phyloP scores from a whole-genome alignment of 768 basidiomycete species.

The Lactarius akahatsu region DNA sequence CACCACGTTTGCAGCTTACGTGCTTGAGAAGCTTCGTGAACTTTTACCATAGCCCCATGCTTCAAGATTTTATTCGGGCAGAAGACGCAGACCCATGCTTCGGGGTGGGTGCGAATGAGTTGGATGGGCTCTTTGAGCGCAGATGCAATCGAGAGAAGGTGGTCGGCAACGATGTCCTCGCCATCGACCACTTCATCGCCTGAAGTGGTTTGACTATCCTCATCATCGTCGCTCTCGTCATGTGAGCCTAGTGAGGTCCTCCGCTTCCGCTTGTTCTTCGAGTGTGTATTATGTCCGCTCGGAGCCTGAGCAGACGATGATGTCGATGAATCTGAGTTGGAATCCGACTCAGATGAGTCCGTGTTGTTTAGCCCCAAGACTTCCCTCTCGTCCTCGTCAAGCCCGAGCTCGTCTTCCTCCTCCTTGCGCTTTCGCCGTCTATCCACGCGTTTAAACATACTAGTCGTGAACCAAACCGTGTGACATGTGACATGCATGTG shows the following conservation, averaged over 20 bases:
- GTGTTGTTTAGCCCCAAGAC: conserved; percentile 69
- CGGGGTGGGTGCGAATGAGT: conserved; percentile 53
- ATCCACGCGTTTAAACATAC: conserved; percentile 84
- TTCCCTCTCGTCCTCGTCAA: conserved; percentile 64
- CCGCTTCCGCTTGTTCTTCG: conserved; percentile 16
- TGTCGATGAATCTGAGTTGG: conserved; percentile 49
- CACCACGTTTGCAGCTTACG: conserved; percentile 47
- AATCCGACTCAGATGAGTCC: conserved; percentile 59
- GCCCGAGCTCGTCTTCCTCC: conserved; percentile 62
- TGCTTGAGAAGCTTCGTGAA: conserved; percentile 56
- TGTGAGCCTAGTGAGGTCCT: conserved; percentile 30
- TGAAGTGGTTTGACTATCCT: conserved; percentile 23
- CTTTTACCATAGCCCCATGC: conserved; percentile 50
- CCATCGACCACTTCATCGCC: conserved; percentile 33
- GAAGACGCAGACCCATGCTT: conserved; percentile 57
- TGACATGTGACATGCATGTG: neutral
- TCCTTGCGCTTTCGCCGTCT: conserved; percentile 60
- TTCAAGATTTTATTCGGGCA: conserved; percentile 78
- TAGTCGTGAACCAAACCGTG: neutral
- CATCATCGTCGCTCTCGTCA: conserved; percentile 34
- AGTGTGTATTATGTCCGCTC: neutral
- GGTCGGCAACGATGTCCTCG: conserved; percentile 36
- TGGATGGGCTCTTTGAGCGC: conserved; percentile 66
- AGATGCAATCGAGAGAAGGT: conserved; percentile 54
- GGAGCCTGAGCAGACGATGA: conserved; percentile 19